phyloP scores from a whole-genome alignment of 768 basidiomycete genomes.

The Macrolepiota dolichaula region DNA sequence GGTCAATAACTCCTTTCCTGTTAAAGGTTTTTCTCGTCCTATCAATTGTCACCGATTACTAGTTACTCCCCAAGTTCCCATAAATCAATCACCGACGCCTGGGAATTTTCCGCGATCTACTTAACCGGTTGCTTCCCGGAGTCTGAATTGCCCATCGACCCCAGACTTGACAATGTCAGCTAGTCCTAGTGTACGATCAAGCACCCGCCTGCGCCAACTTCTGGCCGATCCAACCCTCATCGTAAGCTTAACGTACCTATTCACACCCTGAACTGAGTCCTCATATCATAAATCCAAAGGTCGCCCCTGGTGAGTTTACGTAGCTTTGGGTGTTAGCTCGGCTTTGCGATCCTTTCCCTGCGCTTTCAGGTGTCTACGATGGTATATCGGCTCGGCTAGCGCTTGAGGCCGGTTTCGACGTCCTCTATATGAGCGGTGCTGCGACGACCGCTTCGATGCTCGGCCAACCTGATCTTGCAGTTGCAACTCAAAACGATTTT shows the following conservation, averaged over 20 bases:
- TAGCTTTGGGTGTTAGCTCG: neutral
- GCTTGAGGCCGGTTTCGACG: conserved; percentile 47
- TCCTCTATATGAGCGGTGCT: conserved; percentile 49
- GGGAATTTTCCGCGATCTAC: neutral
- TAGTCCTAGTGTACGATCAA: neutral
- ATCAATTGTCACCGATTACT: too few species aligned
- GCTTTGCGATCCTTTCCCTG: neutral
- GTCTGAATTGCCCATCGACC: neutral
- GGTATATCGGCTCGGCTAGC: conserved; percentile 51
- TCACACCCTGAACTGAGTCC: neutral
- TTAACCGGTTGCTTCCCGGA: too few species aligned
- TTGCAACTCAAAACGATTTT: conserved; percentile 54
- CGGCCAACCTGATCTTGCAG: conserved; percentile 52
- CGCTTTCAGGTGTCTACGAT: conserved; percentile 41
- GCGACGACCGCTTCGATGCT: conserved; percentile 53
- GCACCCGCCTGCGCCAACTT: conserved; percentile 10
- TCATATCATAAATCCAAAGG: neutral
- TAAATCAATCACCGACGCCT: neutral
- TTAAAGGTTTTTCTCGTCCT: too few species aligned
- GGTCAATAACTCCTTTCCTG: too few species aligned
- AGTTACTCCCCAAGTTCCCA: too few species aligned
- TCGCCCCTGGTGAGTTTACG: conserved; percentile 3
- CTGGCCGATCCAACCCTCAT: conserved; percentile 7
- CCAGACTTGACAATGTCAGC: neutral
- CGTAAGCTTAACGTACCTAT: conserved; percentile 1